phyloP scores from a whole-genome alignment of 1,139 yeast species.

The Saccharomyces hybrid region DNA sequence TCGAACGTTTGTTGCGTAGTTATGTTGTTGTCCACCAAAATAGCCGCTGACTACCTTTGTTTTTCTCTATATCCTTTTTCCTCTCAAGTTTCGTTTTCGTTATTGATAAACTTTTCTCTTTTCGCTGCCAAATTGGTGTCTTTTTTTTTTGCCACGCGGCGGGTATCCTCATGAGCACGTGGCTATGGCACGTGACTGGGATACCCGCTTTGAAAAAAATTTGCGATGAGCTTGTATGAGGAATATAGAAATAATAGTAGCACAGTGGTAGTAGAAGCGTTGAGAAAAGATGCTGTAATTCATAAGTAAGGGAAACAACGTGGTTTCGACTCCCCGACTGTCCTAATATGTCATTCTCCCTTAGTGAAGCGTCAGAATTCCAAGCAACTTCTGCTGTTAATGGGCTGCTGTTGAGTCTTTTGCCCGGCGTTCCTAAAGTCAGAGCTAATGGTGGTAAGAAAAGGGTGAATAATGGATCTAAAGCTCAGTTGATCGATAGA shows the following conservation, averaged over 20 bases:
- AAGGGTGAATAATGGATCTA: constrained; percentile 19
- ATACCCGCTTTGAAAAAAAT: background rate
- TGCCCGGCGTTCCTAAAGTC: constrained; percentile 26
- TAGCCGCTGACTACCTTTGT: constrained; percentile 1
- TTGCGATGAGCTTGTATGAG: background rate
- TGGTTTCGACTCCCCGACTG: background rate
- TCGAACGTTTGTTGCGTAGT: background rate
- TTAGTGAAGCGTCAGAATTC: constrained; percentile 10
- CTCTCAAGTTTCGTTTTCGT: constrained; percentile 1
- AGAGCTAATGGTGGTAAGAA: constrained; percentile 7
- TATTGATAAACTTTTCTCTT: background rate
- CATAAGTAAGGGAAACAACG: background rate
- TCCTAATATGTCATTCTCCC: background rate
- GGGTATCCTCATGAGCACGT: background rate
- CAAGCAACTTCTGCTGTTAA: constrained; percentile 29
- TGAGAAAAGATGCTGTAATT: background rate
- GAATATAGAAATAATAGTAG: background rate
- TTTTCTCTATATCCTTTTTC: background rate
- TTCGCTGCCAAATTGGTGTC: background rate
- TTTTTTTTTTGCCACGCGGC: background rate
- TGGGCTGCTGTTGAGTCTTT: constrained; percentile 17
- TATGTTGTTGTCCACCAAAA: background rate
- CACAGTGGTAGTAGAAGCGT: background rate
- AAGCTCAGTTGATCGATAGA: constrained; percentile 37
- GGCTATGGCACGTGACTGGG: background rate